These are phyloP conservation scores for Imleria badia DNA, from an alignment of 768 basidiomycete genomes.

Conservation along the genomic window DNA sequence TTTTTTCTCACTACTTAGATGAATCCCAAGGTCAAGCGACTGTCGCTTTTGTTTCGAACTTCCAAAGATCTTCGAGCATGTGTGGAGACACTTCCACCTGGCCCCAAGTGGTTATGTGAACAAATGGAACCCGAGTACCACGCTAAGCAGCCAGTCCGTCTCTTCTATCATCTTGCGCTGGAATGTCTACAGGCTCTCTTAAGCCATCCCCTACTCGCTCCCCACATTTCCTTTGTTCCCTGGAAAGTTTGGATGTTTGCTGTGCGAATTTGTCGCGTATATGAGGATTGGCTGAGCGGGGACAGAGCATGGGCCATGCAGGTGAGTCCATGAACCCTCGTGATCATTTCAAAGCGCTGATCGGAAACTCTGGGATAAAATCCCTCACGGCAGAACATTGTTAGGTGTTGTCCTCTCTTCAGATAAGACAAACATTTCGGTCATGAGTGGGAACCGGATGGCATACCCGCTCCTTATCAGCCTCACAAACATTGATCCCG, in stretches of 20 bases:
- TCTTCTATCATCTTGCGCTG: too few relatives aligned
- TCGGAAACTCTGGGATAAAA: not conserved
- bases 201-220: not conserved
- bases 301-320: too few relatives aligned
- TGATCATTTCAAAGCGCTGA: too few relatives aligned
- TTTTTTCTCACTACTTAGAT: not conserved
- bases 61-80: not conserved
- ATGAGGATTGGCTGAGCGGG: too few relatives aligned
- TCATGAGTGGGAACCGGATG: not conserved
- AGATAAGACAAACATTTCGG: not conserved
- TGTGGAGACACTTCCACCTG: too few relatives aligned
- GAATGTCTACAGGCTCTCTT: too few relatives aligned
- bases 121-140: too few relatives aligned
- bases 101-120: too few relatives aligned
- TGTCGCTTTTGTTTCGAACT: not conserved
- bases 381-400: not conserved
- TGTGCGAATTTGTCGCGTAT: not conserved
- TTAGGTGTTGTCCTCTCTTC: not conserved
- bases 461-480: too few relatives aligned
- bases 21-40: not conserved
- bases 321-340: too few relatives aligned
- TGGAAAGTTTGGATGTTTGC: not conserved
- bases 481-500: not conserved
- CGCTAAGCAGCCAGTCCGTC: too few relatives aligned
- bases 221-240: not conserved